These are phyloP conservation scores for Aspergillus calidoustus DNA, from an alignment of 2,329 filamentous ascomycete species.

Conservation along the genomic window DNA sequence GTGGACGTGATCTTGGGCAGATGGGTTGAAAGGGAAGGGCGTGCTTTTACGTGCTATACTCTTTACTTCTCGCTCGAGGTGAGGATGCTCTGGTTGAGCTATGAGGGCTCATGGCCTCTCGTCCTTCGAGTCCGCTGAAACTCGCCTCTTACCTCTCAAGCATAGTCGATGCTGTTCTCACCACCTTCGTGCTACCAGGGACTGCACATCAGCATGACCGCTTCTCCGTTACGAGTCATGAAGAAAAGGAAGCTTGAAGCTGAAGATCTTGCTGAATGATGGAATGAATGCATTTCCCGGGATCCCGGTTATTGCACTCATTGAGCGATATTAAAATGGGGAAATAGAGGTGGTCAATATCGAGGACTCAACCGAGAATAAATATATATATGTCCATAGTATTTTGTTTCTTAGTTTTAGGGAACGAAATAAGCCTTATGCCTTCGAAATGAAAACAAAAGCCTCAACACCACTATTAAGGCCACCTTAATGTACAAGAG, in stretches of 20 bases:
- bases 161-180: background rate
- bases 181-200: background rate
- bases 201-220: background rate
- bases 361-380: background rate
- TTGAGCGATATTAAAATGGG: background rate
- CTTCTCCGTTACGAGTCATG: background rate
- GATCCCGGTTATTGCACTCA: background rate
- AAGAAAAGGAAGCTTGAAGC: background rate
- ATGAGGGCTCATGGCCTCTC: background rate
- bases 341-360: background rate
- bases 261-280: background rate
- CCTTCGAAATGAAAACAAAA: no score
- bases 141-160: background rate
- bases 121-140: background rate
- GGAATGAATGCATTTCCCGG: background rate
- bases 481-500: background rate
- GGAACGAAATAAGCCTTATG: no score
- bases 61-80: background rate
- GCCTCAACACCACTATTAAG: no score
- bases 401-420: no score
- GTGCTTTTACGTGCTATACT: background rate
- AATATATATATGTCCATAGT: background rate
- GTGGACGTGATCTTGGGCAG: slow-evolving; percentile 29
- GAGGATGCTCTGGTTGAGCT: background rate
- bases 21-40: slow-evolving; percentile 8